These are phyloP conservation scores for Blastobotrys buckinghamii DNA, from an alignment of 1,139 yeast species.

Conservation along the genomic window DNA sequence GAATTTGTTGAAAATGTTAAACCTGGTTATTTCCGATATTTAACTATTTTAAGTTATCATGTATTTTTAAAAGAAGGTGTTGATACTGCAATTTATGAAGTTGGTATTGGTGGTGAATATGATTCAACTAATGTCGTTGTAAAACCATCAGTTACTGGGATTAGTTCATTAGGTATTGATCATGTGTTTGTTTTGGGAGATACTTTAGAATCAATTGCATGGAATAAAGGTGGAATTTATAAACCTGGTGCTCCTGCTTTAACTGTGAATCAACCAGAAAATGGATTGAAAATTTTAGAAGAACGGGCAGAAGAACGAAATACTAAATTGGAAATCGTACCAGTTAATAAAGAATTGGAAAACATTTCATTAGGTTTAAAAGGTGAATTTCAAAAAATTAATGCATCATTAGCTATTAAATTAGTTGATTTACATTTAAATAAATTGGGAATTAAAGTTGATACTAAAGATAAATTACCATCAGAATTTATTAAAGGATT, in stretches of 20 bases:
- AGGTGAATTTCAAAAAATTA: constrained; percentile 78
- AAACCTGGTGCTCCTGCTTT: constrained; percentile 63
- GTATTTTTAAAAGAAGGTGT: constrained; percentile 83
- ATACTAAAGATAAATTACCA: constrained; percentile 40
- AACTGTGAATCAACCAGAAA: constrained; percentile 54
- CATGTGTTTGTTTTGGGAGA: constrained; percentile 86
- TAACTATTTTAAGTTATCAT: constrained; percentile 87
- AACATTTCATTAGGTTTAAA: constrained; percentile 63
- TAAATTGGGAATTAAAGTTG: constrained; percentile 38
- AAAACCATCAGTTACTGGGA: constrained; percentile 79
- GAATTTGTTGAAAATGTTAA: constrained; percentile 65
- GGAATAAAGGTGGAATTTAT: constrained; percentile 95
- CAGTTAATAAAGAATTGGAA: constrained; percentile 31
- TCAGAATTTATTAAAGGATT: constrained; percentile 59
- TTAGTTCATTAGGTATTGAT: constrained; percentile 84
- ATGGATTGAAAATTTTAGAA: constrained; percentile 40
- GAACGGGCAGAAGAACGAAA: constrained; percentile 67
- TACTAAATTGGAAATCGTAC: constrained; percentile 45
- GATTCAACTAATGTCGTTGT: constrained; percentile 89
- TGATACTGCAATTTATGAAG: constrained; percentile 91
- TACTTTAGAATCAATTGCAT: constrained; percentile 84
- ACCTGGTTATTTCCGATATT: constrained; percentile 90
- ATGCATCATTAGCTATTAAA: constrained; percentile 86
- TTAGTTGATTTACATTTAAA: constrained; percentile 60
- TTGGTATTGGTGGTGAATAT: constrained; percentile 96